Percentiles rank a stretch among this genome's conserved stretches.
These are phyloP conservation scores for Botrytis cinerea DNA, from an alignment of 2,329 filamentous ascomycete genomes.

Conservation along the genomic window DNA sequence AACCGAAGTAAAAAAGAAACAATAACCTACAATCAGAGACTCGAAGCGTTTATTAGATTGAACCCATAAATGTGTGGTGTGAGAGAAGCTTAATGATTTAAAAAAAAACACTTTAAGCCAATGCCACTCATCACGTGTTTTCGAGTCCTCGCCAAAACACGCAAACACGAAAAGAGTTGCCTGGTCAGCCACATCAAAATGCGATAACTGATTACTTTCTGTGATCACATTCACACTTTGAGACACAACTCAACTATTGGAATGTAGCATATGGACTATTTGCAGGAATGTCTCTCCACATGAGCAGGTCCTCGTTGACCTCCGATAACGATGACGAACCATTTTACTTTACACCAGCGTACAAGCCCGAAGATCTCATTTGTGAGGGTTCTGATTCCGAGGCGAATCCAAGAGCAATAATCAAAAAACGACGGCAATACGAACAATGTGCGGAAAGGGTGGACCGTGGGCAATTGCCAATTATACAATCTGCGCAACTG, in stretches of 20 bases:
- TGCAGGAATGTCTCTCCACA: slow-evolving; percentile 21
- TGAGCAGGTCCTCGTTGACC: background rate
- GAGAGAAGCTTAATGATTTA: background rate
- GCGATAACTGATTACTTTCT: slow-evolving; percentile 20
- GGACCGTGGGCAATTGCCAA: slow-evolving; percentile 55
- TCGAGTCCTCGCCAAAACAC: slow-evolving; percentile 17
- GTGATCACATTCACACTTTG: slow-evolving; percentile 14
- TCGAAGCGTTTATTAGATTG: background rate
- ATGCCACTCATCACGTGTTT: slow-evolving; percentile 8
- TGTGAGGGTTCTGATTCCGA: slow-evolving; percentile 61
- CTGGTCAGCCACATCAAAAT: slow-evolving; percentile 23
- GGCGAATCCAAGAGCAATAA: slow-evolving; percentile 49
- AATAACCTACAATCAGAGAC: background rate
- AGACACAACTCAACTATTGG: background rate
- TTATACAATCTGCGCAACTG: slow-evolving; percentile 61
- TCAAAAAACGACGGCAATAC: slow-evolving; percentile 56
- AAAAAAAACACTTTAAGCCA: slow-evolving; percentile 1
- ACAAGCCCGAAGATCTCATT: slow-evolving; percentile 50
- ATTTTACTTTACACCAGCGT: slow-evolving; percentile 51
- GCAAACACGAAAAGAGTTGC: slow-evolving; percentile 19
- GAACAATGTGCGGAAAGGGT: slow-evolving; percentile 61
- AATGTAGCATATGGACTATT: slow-evolving; percentile 23
- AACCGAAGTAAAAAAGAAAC: background rate
- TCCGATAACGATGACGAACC: slow-evolving; percentile 41
- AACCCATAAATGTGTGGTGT: background rate